These are phyloP conservation scores for Jaapia argillacea DNA, from an alignment of 768 basidiomycete species.

Conservation along the genomic window DNA sequence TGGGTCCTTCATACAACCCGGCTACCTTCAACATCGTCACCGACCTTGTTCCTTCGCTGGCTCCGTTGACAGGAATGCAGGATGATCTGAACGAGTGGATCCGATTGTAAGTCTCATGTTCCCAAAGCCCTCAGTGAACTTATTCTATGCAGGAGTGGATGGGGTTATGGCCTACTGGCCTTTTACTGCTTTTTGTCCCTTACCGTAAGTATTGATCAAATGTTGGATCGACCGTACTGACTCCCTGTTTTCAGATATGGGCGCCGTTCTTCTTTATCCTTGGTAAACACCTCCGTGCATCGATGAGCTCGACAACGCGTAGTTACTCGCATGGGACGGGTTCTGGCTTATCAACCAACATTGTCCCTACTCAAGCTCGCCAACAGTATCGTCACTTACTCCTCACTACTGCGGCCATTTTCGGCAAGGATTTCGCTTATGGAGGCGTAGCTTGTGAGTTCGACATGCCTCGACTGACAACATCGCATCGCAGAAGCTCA, in stretches of 20 bases:
- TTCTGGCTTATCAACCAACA: background rate
- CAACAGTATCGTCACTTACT: background rate
- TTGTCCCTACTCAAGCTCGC: background rate
- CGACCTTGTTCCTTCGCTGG: background rate
- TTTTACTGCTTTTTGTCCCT: background rate
- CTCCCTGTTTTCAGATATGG: background rate
- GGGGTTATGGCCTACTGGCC: background rate
- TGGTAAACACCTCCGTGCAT: background rate
- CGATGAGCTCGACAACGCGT: background rate
- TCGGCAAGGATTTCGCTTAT: background rate
- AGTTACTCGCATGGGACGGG: background rate
- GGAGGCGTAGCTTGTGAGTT: background rate
- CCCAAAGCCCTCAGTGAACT: background rate
- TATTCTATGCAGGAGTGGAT: background rate
- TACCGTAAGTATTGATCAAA: background rate
- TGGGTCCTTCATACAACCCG: background rate
- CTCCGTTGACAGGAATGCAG: background rate
- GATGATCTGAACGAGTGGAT: background rate
- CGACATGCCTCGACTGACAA: background rate
- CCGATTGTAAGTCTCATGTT: background rate
- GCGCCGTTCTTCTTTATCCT: background rate
- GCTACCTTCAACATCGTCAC: background rate
- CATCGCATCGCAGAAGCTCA: too few relatives aligned
- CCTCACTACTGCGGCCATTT: background rate
- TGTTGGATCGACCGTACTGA: background rate